phyloP scores from a whole-genome alignment of 2,329 filamentous ascomycete species.

The Pezizomycotina sp. region DNA sequence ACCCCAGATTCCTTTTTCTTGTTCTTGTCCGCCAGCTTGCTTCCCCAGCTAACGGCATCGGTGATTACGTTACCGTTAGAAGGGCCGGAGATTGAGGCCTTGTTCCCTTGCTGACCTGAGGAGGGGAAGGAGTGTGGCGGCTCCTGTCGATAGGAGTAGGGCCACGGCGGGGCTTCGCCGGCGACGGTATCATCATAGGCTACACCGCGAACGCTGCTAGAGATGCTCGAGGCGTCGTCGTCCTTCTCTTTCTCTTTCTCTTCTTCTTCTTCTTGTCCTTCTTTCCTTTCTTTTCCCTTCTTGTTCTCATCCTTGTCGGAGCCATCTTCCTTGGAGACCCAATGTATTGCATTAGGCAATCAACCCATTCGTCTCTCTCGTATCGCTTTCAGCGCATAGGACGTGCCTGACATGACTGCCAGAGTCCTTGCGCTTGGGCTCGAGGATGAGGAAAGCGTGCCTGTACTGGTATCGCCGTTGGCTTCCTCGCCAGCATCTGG shows the following conservation, averaged over 20 bases:
- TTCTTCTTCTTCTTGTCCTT: constrained; percentile 23
- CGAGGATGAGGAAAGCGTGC: constrained; percentile 84
- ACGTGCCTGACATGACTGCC: constrained; percentile 79
- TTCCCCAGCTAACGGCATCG: constrained; percentile 62
- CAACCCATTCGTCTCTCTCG: constrained; percentile 90
- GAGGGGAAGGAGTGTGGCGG: constrained; percentile 18
- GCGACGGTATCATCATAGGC: constrained; percentile 29
- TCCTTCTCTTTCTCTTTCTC: constrained; percentile 27
- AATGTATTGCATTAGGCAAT: constrained; percentile 74
- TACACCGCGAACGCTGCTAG: constrained; percentile 25
- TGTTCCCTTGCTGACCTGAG: constrained; percentile 18
- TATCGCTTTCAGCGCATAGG: constrained; percentile 84
- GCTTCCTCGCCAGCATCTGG: constrained; percentile 52
- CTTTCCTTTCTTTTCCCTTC: constrained; percentile 30
- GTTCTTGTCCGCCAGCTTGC: constrained; percentile 52
- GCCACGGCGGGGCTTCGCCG: constrained; percentile 26
- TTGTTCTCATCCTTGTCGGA: constrained; percentile 32
- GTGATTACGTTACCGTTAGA: constrained; percentile 73
- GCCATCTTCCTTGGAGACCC: constrained; percentile 42
- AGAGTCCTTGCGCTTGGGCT: constrained; percentile 93
- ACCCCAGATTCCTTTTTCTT: constrained; percentile 57
- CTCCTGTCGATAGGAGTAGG: constrained; percentile 20
- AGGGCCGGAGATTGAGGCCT: constrained; percentile 55
- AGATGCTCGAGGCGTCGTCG: constrained; percentile 26
- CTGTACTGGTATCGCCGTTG: constrained; percentile 92